A percentile compares a stretch with the other conserved stretches of the same genome.
phyloP scores from a whole-genome alignment of 1,139 yeast genomes.

The Debaryomyces sp. region DNA sequence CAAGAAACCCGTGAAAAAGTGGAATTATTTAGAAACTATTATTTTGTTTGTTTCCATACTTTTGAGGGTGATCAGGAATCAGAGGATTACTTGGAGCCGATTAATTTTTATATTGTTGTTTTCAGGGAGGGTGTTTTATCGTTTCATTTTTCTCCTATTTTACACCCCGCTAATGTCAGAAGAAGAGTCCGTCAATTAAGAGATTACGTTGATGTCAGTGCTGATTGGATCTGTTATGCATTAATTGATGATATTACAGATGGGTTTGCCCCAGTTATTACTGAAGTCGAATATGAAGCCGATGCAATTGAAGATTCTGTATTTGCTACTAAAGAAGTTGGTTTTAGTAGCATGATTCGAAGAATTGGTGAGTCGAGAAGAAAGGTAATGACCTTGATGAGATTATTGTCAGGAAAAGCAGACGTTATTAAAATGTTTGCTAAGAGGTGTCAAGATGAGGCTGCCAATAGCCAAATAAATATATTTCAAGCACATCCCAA shows the following conservation, averaged over 20 bases:
- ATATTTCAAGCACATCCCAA: slow-evolving; percentile 8
- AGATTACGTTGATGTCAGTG: slow-evolving; percentile 82
- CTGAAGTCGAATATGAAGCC: slow-evolving; percentile 85
- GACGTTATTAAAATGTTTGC: slow-evolving; percentile 98
- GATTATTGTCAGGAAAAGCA: slow-evolving; percentile 90
- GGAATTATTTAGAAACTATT: slow-evolving; percentile 71
- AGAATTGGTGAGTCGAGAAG: slow-evolving; percentile 88
- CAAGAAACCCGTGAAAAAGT: slow-evolving; percentile 87
- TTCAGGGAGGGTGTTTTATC: slow-evolving; percentile 82
- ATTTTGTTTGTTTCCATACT: slow-evolving; percentile 82
- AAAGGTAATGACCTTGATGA: slow-evolving; percentile 89
- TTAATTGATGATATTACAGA: slow-evolving; percentile 92
- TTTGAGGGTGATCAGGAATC: slow-evolving; percentile 76
- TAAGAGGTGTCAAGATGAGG: slow-evolving; percentile 85
- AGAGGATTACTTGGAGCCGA: slow-evolving; percentile 83
- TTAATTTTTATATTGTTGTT: slow-evolving; percentile 85
- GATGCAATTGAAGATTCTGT: slow-evolving; percentile 87
- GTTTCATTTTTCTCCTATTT: slow-evolving; percentile 82
- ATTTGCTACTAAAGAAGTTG: slow-evolving; percentile 42
- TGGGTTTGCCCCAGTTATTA: slow-evolving; percentile 89
- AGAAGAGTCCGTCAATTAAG: slow-evolving; percentile 88
- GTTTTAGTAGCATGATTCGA: slow-evolving; percentile 72
- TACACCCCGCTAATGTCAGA: slow-evolving; percentile 85
- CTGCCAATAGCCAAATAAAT: slow-evolving; percentile 17
- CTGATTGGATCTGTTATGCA: slow-evolving; percentile 96